Base-by-base conservation (phyloP, 2,329 filamentous ascomycete genomes). In the Pestalotiopsis sp. region DNA sequence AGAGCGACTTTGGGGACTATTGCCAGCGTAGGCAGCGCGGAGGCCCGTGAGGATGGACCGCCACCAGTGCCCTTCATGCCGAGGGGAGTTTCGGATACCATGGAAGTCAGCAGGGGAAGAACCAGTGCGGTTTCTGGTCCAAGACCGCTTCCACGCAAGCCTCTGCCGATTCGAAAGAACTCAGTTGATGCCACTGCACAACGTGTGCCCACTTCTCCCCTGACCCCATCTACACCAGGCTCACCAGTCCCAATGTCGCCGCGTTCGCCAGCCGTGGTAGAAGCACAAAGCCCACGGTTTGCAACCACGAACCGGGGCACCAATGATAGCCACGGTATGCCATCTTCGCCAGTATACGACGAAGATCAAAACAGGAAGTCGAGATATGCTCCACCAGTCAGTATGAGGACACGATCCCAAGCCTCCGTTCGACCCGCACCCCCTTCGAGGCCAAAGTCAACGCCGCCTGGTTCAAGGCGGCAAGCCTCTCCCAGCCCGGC, bases 1-100 rank as follows among this genome's bases (percentile, higher is more conserved):
- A 81, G 82, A 70, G 84, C 86, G 31, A 85, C 83, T 0, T 73
- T 86, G 31, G 83, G 83, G 65, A 86, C 84, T 1, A 86, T 87
- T 20, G 73, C 86, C 65, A 86, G 85, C 69, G 84, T 86, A 9
- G 84, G 82, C 5, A 86, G 84, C 63, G 75, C 82, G 20, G 83
- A 85, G 60, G 70, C 73, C 17, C 76, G 70, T 52, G 73, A 75
- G 31, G 77, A 74, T 45, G 73, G 73, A 41, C 71, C 71, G 36
- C 59, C 70, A 2, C 71, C 69, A n/a, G 52, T 38, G 63, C 25
- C 60, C 12, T 23, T n/a, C 1, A 13, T 63, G 12, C 59, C 56
- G 41, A 69, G 7, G 20, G 65, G 17, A 11, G 25, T 59, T n/a
- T 27, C 57, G 25, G 25, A 27, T 59, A 23, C 23, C 36, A 23